A percentile compares a stretch with the other conserved stretches of the same genome.
phyloP scores from a whole-genome alignment of 148 eudicot genomes.

The Silene latifolia region DNA sequence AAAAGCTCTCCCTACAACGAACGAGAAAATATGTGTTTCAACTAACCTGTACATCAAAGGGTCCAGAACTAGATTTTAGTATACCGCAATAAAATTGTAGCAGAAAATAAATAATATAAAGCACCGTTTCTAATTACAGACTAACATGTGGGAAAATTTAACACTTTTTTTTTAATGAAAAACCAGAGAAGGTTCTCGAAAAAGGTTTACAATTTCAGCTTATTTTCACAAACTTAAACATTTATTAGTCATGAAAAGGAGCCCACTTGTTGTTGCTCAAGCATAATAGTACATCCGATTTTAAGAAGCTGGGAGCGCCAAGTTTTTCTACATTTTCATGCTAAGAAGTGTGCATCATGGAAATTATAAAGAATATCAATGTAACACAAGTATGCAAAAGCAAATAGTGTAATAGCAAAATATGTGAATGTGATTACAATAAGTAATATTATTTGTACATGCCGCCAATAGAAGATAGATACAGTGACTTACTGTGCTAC shows the following conservation, averaged over 20 bases:
- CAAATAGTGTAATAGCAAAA: neutral
- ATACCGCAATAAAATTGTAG: neutral
- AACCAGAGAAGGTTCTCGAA: neutral
- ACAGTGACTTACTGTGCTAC: slow-evolving; percentile 88
- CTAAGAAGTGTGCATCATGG: neutral
- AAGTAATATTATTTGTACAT: neutral
- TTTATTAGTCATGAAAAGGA: neutral
- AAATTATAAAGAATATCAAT: neutral
- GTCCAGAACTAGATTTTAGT: slow-evolving; percentile 20
- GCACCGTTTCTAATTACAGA: neutral
- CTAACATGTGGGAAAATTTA: neutral
- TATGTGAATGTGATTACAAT: too few species aligned
- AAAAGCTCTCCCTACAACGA: slow-evolving; percentile 99
- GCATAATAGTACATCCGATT: neutral
- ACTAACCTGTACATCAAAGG: slow-evolving; percentile 70
- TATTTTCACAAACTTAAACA: neutral
- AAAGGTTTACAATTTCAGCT: neutral
- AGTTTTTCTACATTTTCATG: neutral
- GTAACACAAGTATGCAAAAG: neutral
- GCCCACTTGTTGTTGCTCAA: neutral
- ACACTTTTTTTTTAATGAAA: neutral
- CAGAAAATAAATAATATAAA: neutral
- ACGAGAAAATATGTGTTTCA: slow-evolving; percentile 98
- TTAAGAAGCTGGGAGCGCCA: neutral
- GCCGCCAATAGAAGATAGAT: slow-evolving; percentile 19